Percentiles rank a stretch among this genome's conserved stretches.
Conservation (phyloP, 2,329 filamentous ascomycete genomes). For the Xylaria sp. region DNA sequence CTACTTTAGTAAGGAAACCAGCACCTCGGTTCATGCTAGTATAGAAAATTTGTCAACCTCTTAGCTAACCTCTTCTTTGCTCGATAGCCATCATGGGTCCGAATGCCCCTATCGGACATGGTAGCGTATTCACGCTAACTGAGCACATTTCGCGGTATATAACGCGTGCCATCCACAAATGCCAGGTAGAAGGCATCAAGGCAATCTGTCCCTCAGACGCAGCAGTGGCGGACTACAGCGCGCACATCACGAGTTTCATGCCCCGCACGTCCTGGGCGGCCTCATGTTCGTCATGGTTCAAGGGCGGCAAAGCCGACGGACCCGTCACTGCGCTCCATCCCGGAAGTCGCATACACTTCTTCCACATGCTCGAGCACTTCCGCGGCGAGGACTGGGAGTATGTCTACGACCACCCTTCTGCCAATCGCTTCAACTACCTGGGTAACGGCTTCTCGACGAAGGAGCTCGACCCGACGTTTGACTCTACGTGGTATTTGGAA, state of each 20-base stretch:
- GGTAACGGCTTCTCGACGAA: constrained; percentile 58
- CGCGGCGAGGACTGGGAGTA: constrained; percentile 61
- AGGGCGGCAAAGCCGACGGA: constrained; percentile 49
- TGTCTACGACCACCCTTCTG: constrained; percentile 46
- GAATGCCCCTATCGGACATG: constrained; percentile 57
- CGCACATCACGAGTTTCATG: constrained; percentile 57
- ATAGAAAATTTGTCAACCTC: neutral
- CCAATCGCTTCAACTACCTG: constrained; percentile 57
- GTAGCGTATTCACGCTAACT: constrained; percentile 56
- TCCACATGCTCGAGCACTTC: constrained; percentile 57
- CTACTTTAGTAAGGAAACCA: constrained; percentile 54
- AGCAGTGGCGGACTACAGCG: constrained; percentile 57
- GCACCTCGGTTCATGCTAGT: neutral
- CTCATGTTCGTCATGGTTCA: constrained; percentile 58
- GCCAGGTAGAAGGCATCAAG: constrained; percentile 56
- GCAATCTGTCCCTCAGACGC: constrained; percentile 51
- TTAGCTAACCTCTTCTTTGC: constrained; percentile 3
- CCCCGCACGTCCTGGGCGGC: constrained; percentile 58
- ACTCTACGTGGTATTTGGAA: constrained; percentile 53
- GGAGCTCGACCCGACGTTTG: constrained; percentile 47
- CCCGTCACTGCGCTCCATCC: constrained; percentile 57
- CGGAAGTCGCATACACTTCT: constrained; percentile 57
- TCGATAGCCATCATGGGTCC: constrained; percentile 56
- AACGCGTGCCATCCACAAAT: constrained; percentile 53
- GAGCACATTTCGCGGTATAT: constrained; percentile 61